Evolutionary conservation across 371 early-diverging fungal genomes (phyloP).

Genomic region (Rozella allomycis): DNA sequence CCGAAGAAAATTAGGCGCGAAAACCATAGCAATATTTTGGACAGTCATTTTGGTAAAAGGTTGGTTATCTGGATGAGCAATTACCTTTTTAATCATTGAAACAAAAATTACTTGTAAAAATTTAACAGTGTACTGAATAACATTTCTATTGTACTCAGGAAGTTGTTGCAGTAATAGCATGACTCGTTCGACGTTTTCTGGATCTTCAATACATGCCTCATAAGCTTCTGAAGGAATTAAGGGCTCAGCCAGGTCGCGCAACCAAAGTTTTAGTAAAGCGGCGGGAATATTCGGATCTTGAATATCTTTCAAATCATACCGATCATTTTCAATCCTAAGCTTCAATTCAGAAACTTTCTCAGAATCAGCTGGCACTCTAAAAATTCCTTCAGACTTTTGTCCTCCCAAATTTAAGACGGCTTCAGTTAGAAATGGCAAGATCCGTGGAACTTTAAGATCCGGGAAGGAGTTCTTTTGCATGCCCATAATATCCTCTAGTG

Average conservation of each 20-base stretch:
- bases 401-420: constrained; percentile 53
- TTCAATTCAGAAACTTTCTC: constrained; percentile 57
- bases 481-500: constrained; percentile 61
- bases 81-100: constrained; percentile 17
- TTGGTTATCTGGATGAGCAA: constrained; percentile 43
- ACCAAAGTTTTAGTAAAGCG: constrained; percentile 62
- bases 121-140: constrained; percentile 45
- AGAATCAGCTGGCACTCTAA: constrained; percentile 83
- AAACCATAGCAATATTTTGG: constrained; percentile 83
- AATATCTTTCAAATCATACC: constrained; percentile 42
- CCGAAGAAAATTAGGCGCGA: constrained; percentile 76
- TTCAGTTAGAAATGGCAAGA: constrained; percentile 62
- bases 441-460: constrained; percentile 38
- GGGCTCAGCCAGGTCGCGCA: constrained; percentile 76
- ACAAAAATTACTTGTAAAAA: not conserved
- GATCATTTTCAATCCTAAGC: constrained; percentile 49
- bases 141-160: constrained; percentile 58
- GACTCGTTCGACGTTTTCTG: constrained; percentile 3
- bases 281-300: constrained; percentile 78
- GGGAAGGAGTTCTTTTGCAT: constrained; percentile 4
- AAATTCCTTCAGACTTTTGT: constrained; percentile 71
- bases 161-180: constrained; percentile 38
- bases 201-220: constrained; percentile 2
- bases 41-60: constrained; percentile 64
- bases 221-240: constrained; percentile 66